Evolutionary conservation across 1,284 basidiomycete species (phyloP).

Genomic region (Ustilago sp.): DNA sequence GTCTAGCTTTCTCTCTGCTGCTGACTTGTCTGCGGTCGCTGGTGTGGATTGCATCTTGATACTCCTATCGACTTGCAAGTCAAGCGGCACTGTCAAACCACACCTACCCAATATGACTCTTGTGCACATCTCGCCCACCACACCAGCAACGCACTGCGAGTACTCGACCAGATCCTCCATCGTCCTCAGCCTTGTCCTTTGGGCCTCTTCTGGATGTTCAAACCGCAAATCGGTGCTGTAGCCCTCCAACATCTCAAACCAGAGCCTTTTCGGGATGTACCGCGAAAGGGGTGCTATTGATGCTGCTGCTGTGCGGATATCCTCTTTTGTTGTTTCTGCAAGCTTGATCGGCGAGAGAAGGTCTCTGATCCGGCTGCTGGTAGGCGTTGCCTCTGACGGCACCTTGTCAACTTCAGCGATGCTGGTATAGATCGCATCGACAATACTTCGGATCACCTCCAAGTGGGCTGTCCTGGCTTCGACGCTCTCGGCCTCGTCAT

Average conservation of each 20-base stretch:
- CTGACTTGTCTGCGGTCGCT: background rate
- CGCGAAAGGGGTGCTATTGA: constrained; percentile 51
- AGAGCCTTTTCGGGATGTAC: constrained; percentile 53
- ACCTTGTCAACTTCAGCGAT: background rate
- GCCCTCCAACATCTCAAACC: constrained; percentile 60
- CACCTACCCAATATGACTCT: constrained; percentile 56
- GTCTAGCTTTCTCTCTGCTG: constrained; percentile 9
- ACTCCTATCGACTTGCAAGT: constrained; percentile 35
- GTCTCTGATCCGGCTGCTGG: constrained; percentile 27
- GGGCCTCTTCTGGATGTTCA: constrained; percentile 25
- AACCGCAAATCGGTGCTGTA: constrained; percentile 53
- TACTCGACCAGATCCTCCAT: constrained; percentile 59
- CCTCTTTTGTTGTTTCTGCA: constrained; percentile 21
- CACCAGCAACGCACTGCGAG: constrained; percentile 61
- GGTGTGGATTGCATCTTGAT: constrained; percentile 13
- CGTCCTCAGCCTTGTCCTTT: constrained; percentile 20
- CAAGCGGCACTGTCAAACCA: constrained; percentile 33
- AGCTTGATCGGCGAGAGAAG: constrained; percentile 18
- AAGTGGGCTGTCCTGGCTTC: constrained; percentile 34
- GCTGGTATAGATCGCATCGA: constrained; percentile 40
- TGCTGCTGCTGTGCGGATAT: constrained; percentile 47
- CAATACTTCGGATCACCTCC: constrained; percentile 30
- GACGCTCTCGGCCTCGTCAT: constrained; percentile 41
- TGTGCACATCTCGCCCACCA: constrained; percentile 63
- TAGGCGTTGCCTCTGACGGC: background rate